Base-by-base conservation (phyloP, 2,329 filamentous ascomycete species). In the Xylariaceae sp. region DNA sequence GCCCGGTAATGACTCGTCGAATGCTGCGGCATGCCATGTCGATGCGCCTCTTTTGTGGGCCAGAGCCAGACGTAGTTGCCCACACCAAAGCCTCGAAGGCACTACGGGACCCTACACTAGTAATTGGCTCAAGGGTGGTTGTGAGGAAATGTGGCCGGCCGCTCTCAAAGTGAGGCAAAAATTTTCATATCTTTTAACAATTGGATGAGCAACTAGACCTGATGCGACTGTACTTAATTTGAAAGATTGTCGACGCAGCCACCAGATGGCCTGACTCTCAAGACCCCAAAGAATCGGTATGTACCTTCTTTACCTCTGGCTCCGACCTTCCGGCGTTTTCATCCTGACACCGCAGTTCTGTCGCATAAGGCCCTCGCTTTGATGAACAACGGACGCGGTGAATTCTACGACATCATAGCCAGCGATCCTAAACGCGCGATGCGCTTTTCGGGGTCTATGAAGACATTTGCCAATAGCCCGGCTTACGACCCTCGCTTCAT, bases 31-130 rank as follows among this genome's bases (percentile, higher is more conserved):
- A 67, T 25, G 66, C 67, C 22, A 67, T 69, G 47, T 60, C 63
- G 1, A 67, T 68, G 47, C 62, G 63, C 36, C 52, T 72, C 19
- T 73, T 74, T 44, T 45, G 49, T 20, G 71, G 73, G 53, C 67
- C 67, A 0, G 44, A 56, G 12, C 50, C 57, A 3, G 68, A 65
- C 3, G 54, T 58, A 12, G 66, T 74, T 4, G 63, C 65, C 3
- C 71, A 74, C 49, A 72, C 66, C 14, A 53, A 60, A 6, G 51
- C 55, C 1, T 67, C 65, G 20, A 58, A 57, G 6, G 42, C 65
- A 6, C 49, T 71, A 2, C 53, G 62, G 16, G 59, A 64, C 32
- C 52, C 50, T 2, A 42, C 50, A 45, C 65, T 29, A 53, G 49
- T 8, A 62, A 56, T 48, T 68, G 66, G 66, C 56, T 64, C 0